Evolutionary conservation across 2,329 filamentous ascomycete species (phyloP), one percentile per base, ranked within the genome.

Genomic region (Trichoderma sp.): DNA sequence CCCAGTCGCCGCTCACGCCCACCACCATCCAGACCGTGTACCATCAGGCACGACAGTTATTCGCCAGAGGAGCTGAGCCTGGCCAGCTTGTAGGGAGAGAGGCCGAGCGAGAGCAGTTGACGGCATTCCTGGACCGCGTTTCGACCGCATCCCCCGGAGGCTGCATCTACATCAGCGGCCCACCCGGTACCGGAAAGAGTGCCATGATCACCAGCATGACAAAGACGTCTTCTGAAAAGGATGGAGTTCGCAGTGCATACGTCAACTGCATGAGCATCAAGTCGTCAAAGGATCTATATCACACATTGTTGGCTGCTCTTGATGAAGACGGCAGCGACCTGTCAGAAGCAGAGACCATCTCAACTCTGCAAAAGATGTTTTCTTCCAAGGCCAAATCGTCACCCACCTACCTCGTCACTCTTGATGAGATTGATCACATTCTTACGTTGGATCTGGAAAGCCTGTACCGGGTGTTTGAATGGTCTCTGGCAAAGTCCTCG

Each of bases 191-290:
- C 0, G 95, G 95, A 65, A 99, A 99, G 82, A 98, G 94, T 78
- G 95, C 95, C 34, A 90, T 98, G 83, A 89, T 98, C 70, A 89
- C 89, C 70, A 90, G 96, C 76, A 87, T 97, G 60, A 91, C 91
- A 57, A 82, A 87, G 57, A 83, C 88, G 52, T 80, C 90, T 58
- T 80, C 81, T 12, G 76, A 81, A 4, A 80, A 82, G 37, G 80
- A 84, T 17, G 78, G 82, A 4, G 82, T 95, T 64, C 89, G 87
- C 73, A 89, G 90, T 64, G 89, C 89, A 2, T 94, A 94, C 75
- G 86, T 99, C 83, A 99, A 99, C 78, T 99, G 95, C 80, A 97
- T 97, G 89, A 97, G 94, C 79, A 89, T 97, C 79, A 96, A 95
- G 75, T 92, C 89, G 37, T 92, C 93, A 2, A 89, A 89, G 71